phyloP scores from a whole-genome alignment of 108 stramenopile genomes.

The Craspedostauros australis region DNA sequence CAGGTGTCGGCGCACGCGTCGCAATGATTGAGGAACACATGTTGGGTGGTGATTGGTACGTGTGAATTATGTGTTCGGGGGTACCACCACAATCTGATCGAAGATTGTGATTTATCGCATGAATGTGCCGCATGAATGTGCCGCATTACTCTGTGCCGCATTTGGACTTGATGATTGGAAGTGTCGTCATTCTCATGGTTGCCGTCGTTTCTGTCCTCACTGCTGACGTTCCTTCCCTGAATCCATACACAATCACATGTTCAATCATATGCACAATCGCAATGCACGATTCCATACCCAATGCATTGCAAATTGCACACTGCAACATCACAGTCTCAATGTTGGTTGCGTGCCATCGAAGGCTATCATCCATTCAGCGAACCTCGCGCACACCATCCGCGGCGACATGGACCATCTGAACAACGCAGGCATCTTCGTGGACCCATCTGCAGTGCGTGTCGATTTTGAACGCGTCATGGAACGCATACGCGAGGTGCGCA shows the following conservation, averaged over 20 bases:
- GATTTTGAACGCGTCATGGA: constrained; percentile 86
- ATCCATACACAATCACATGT: too few relatives aligned
- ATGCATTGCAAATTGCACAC: neutral
- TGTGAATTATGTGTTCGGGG: neutral
- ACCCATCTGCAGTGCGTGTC: constrained; percentile 44
- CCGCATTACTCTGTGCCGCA: too few relatives aligned
- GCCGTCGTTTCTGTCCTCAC: too few relatives aligned
- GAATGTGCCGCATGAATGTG: neutral
- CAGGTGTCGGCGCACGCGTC: constrained; percentile 65
- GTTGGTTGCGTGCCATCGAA: constrained; percentile 90
- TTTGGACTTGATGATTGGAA: too few relatives aligned
- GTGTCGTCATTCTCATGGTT: too few relatives aligned
- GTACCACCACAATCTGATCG: neutral
- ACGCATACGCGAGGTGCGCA: constrained; percentile 66
- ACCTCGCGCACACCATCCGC: constrained; percentile 40
- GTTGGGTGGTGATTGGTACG: constrained; percentile 78
- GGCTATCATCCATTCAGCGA: constrained; percentile 72
- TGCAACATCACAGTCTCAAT: constrained; percentile 44
- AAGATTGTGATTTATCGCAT: neutral
- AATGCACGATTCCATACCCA: neutral
- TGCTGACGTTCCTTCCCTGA: too few relatives aligned
- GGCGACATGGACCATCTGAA: constrained; percentile 35
- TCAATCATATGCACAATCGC: too few relatives aligned
- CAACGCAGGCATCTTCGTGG: constrained; percentile 61
- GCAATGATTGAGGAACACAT: constrained; percentile 82